A percentile compares a stretch with the other conserved stretches of the same genome.
Conservation (phyloP, 1,284 basidiomycete species). For the Cryptococcus depauperatus region DNA sequence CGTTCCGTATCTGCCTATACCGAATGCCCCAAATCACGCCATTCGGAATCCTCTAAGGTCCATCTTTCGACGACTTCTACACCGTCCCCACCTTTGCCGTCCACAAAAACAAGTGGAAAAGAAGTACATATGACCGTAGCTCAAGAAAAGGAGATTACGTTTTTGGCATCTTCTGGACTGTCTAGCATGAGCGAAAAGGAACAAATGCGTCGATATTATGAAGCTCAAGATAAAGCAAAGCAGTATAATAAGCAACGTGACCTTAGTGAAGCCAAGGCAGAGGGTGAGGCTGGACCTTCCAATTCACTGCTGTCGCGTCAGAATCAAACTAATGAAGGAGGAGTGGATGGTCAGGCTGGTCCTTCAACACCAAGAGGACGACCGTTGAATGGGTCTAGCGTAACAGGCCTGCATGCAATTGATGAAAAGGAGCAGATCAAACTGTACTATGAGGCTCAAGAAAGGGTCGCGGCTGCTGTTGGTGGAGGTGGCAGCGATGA, state of each 20-base stretch:
- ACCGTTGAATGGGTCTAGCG: constrained; percentile 5
- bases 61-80: background rate
- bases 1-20: constrained; percentile 15
- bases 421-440: constrained; percentile 42
- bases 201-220: constrained; percentile 3
- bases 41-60: constrained; percentile 1
- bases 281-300: background rate
- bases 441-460: constrained; percentile 53
- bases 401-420: background rate
- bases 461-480: constrained; percentile 32
- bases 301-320: no score
- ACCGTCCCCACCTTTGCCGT: background rate
- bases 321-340: constrained; percentile 1
- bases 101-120: background rate
- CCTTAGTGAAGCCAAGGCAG: constrained; percentile 3
- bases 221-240: constrained; percentile 30
- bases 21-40: background rate
- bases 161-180: background rate
- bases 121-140: constrained; percentile 19
- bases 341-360: background rate
- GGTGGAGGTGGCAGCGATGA: background rate
- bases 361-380: background rate
- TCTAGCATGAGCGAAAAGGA: background rate
- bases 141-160: constrained; percentile 26
- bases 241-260: constrained; percentile 24